Evolutionary conservation across 2,329 filamentous ascomycete genomes (phyloP).

Genomic region (Cladophialophora psammophila): DNA sequence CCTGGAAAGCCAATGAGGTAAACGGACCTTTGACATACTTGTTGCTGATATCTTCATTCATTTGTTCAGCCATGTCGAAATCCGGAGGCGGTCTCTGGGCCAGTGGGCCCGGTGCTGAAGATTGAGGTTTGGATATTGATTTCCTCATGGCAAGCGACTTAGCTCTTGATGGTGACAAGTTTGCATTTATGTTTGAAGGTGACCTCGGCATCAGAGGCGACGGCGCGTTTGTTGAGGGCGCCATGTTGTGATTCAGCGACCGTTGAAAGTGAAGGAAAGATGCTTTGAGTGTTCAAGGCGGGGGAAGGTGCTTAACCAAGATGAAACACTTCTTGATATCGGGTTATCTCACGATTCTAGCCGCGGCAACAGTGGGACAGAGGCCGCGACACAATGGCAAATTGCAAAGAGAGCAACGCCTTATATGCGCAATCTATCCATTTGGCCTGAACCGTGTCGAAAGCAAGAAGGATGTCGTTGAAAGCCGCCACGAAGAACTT

Average conservation of each 20-base stretch:
- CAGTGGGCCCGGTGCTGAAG: constrained; percentile 31
- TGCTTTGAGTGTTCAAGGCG: neutral
- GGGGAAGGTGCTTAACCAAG: neutral
- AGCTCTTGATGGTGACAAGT: constrained; percentile 46
- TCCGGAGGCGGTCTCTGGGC: constrained; percentile 41
- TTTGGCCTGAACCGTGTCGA: too few species aligned
- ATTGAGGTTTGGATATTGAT: constrained; percentile 39
- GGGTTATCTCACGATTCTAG: neutral
- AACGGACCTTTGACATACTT: constrained; percentile 84
- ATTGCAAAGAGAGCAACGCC: neutral
- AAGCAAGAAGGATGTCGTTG: too few species aligned
- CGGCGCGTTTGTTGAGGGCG: constrained; percentile 47
- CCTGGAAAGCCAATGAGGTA: neutral
- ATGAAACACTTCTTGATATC: neutral
- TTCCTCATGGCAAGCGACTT: constrained; percentile 47
- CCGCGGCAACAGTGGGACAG: neutral
- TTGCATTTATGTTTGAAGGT: constrained; percentile 46
- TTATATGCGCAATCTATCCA: neutral
- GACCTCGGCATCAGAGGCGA: constrained; percentile 53
- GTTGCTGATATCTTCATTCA: constrained; percentile 80
- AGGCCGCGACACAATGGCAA: neutral
- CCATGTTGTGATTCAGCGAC: constrained; percentile 18
- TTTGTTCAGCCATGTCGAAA: constrained; percentile 69
- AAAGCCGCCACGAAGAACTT: too few species aligned
- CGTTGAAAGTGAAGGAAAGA: neutral